These are phyloP conservation scores for Septoria petroselini DNA, from an alignment of 2,329 filamentous ascomycete species.

Conservation along the genomic window DNA sequence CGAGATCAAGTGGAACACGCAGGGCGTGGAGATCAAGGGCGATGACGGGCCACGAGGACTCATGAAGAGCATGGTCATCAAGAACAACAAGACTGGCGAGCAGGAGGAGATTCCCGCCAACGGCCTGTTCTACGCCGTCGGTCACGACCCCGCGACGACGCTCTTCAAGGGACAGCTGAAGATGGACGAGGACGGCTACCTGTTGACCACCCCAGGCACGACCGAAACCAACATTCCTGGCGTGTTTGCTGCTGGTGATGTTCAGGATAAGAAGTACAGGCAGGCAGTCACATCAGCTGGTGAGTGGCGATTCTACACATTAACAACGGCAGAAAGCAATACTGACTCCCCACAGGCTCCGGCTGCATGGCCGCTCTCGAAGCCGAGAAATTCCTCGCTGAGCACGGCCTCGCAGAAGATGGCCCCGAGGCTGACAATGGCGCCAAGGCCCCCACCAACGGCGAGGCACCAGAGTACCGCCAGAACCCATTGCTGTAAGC, in stretches of 20 bases:
- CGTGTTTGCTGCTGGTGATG: slow-evolving; percentile 94
- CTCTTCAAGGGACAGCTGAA: slow-evolving; percentile 88
- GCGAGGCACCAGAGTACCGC: slow-evolving; percentile 59
- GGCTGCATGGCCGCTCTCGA: slow-evolving; percentile 95
- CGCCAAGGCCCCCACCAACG: slow-evolving; percentile 50
- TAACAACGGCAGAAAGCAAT: slow-evolving; percentile 2
- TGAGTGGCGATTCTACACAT: too few species aligned
- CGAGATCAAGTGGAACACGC: slow-evolving; percentile 80
- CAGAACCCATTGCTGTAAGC: slow-evolving; percentile 61
- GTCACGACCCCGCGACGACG: slow-evolving; percentile 88
- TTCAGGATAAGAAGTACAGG: slow-evolving; percentile 97
- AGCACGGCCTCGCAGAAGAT: slow-evolving; percentile 58
- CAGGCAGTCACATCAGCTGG: slow-evolving; percentile 97
- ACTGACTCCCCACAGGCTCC: slow-evolving; percentile 58
- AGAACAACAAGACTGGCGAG: slow-evolving; percentile 71
- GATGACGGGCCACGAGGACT: slow-evolving; percentile 70
- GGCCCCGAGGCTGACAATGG: slow-evolving; percentile 50
- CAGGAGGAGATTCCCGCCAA: slow-evolving; percentile 84
- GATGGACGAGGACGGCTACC: slow-evolving; percentile 85
- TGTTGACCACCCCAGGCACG: slow-evolving; percentile 83
- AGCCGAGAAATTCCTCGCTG: slow-evolving; percentile 87
- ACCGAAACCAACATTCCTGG: slow-evolving; percentile 84
- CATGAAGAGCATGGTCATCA: slow-evolving; percentile 84
- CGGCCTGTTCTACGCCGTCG: slow-evolving; percentile 95
- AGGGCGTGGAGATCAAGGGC: slow-evolving; percentile 78